These are phyloP conservation scores for Exophiala spinifera DNA, from an alignment of 2,329 filamentous ascomycete genomes.

Conservation along the genomic window DNA sequence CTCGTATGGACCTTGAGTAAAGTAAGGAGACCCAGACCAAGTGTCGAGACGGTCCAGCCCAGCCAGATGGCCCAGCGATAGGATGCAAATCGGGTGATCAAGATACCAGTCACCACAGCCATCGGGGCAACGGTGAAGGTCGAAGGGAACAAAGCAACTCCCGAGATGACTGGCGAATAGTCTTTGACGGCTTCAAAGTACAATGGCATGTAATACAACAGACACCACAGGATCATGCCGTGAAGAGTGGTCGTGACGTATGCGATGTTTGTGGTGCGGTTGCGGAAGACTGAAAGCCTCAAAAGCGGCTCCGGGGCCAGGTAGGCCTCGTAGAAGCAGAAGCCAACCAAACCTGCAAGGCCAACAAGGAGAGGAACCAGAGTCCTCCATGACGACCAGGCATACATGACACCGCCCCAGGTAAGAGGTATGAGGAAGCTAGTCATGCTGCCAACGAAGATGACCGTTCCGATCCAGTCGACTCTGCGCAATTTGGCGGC, in stretches of 20 bases:
- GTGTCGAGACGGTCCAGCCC: constrained; percentile 60
- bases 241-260: constrained; percentile 57
- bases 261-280: constrained; percentile 47
- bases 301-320: constrained; percentile 52
- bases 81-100: constrained; percentile 54
- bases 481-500: constrained; percentile 52
- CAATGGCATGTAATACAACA: constrained; percentile 55
- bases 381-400: constrained; percentile 61
- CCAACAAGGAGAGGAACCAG: constrained; percentile 61
- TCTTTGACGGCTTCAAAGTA: constrained; percentile 49
- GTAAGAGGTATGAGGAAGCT: constrained; percentile 61
- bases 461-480: constrained; percentile 60
- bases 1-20: constrained; percentile 25
- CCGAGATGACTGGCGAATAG: constrained; percentile 53
- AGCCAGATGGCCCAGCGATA: constrained; percentile 61
- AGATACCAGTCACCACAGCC: constrained; percentile 54
- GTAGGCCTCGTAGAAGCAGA: constrained; percentile 55
- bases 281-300: constrained; percentile 45
- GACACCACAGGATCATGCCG: constrained; percentile 48
- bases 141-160: constrained; percentile 58
- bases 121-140: constrained; percentile 63
- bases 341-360: constrained; percentile 48
- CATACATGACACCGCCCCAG: constrained; percentile 64
- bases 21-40: constrained; percentile 56
- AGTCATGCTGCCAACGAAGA: constrained; percentile 60